phyloP scores from a whole-genome alignment of 2,329 filamentous ascomycete genomes.

The Elsinoe perseae region DNA sequence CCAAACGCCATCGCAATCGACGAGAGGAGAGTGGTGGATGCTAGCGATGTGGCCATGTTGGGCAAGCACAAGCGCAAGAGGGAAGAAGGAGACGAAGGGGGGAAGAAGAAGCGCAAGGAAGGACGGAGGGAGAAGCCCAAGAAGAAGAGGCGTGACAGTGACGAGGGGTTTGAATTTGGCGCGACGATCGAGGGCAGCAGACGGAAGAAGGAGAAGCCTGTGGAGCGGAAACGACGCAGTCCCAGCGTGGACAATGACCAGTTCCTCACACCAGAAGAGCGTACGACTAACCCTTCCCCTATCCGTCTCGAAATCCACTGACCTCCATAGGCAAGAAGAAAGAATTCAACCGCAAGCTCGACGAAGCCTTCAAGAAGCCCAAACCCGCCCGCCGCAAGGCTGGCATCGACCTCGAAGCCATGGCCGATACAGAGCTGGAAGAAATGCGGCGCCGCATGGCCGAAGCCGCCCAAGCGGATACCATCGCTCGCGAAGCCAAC shows the following conservation, averaged over 20 bases:
- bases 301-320: slow-evolving; percentile 20
- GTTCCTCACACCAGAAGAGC: slow-evolving; percentile 73
- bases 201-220: slow-evolving; percentile 40
- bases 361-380: slow-evolving; percentile 78
- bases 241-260: slow-evolving; percentile 64
- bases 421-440: slow-evolving; percentile 79
- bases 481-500: slow-evolving; percentile 67
- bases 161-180: slow-evolving; percentile 46
- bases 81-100: slow-evolving; percentile 52
- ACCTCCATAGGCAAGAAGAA: slow-evolving; percentile 54
- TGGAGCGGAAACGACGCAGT: slow-evolving; percentile 36
- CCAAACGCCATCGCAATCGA: slow-evolving; percentile 53
- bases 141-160: slow-evolving; percentile 53
- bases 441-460: slow-evolving; percentile 81
- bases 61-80: slow-evolving; percentile 60
- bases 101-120: slow-evolving; percentile 60
- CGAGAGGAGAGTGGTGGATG: slow-evolving; percentile 53
- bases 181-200: slow-evolving; percentile 49
- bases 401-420: slow-evolving; percentile 84
- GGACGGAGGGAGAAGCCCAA: slow-evolving; percentile 47
- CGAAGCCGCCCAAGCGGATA: slow-evolving; percentile 77
- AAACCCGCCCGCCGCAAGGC: slow-evolving; percentile 73
- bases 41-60: slow-evolving; percentile 53
- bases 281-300: slow-evolving; percentile 40
- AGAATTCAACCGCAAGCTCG: slow-evolving; percentile 79